Evolutionary conservation across 2,329 filamentous ascomycete genomes (phyloP), one percentile per base, ranked within the genome.

Genomic region (Scedosporium minutisporum): DNA sequence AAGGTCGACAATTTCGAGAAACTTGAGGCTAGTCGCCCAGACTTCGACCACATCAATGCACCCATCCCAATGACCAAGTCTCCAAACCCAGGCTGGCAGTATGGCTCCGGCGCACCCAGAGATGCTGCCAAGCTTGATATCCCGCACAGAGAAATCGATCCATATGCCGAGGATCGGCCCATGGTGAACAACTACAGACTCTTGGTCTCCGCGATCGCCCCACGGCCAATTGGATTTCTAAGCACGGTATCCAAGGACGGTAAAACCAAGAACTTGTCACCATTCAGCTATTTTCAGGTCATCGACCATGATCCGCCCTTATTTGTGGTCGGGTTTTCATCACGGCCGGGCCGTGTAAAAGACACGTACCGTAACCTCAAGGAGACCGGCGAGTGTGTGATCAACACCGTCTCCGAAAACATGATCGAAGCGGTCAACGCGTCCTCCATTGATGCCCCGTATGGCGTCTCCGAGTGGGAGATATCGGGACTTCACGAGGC

Each of bases 351-450:
- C 4, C 16, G 23, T 23, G 85, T 88, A 18, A 96, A 96, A 74
- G 93, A 97, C 73, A 87, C 88, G 44, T 77, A 96, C 62, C 80
- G 79, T 68, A 96, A 96, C 72, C 76, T 97, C 63, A 69, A 81
- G 6, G 88, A 88, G 46, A 86, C 82, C 0, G 77, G 81, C 57
- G 91, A 96, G 77, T 93, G 90, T 74, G 85, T 87, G 63, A 87
- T 97, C 76, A 96, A 95, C 76, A 90, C 96, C 70, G 89, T 97
- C 70, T 86, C 83, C 6, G 92, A 96, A 76, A 83, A 87, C 71
- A 96, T 87, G 71, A 70, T 95, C 70, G 93, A 97, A 78, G 93
- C 93, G 0, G 92, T 91, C 58, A 97, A 97, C 74, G 80, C 86
- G 18, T 84, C 88, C 2, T 82, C 82, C 58, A 85, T 96, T 68